Evolutionary conservation across 352 stramenopile genomes (phyloP).

Genomic region (Phytophthora litchii): DNA sequence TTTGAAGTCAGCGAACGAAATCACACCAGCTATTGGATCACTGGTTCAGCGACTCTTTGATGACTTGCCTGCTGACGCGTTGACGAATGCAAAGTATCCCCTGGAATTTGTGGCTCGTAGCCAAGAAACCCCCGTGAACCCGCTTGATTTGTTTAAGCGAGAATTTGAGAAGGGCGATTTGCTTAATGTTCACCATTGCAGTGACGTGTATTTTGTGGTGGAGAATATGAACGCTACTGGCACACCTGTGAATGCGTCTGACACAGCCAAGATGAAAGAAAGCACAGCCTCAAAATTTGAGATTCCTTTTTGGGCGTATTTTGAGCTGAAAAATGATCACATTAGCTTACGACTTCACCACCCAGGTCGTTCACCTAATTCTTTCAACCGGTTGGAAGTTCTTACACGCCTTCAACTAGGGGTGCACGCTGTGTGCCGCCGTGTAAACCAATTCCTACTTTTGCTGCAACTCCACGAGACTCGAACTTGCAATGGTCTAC

Average conservation of each 20-base stretch:
- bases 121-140: conserved; percentile 63
- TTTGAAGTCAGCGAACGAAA: conserved; percentile 61
- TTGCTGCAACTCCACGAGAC: conserved; percentile 88
- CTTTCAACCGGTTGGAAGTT: conserved; percentile 62
- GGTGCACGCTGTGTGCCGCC: conserved; percentile 68
- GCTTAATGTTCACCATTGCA: conserved; percentile 59
- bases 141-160: conserved; percentile 66
- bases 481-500: conserved; percentile 69
- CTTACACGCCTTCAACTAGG: conserved; percentile 79
- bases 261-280: not conserved
- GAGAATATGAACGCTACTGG: conserved; percentile 19
- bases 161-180: conserved; percentile 54
- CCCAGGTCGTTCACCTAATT: conserved; percentile 36
- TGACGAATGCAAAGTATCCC: conserved; percentile 74
- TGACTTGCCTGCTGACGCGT: conserved; percentile 55
- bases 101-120: conserved; percentile 71
- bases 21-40: conserved; percentile 67
- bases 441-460: conserved; percentile 86
- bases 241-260: not conserved
- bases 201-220: conserved; percentile 78
- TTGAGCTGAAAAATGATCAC: conserved; percentile 58
- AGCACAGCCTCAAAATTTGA: conserved; percentile 27
- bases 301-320: conserved; percentile 86
- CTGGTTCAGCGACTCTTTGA: conserved; percentile 81
- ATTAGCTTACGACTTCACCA: conserved; percentile 72